Evolutionary conservation across 805 yeast genomes (phyloP).

Genomic region (Suhomyces prunicola): DNA sequence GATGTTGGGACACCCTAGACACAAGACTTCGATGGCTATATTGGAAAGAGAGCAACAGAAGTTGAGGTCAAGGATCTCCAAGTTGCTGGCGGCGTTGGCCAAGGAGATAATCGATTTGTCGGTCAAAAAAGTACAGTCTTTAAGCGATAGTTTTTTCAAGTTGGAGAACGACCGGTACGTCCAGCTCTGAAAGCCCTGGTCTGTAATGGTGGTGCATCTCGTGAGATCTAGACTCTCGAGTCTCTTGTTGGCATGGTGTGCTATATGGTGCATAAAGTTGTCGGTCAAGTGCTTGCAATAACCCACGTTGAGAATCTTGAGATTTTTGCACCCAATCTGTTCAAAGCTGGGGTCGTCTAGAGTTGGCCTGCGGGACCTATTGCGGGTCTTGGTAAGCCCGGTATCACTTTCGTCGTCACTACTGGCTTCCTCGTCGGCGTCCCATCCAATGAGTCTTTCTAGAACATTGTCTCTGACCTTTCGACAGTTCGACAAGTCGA

Average conservation of each 20-base stretch:
- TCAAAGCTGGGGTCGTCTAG: conserved; percentile 6
- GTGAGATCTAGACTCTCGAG: conserved; percentile 60
- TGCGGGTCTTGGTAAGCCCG: background rate
- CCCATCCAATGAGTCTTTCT: conserved; percentile 64
- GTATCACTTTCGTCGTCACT: conserved; percentile 3
- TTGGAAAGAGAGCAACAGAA: conserved; percentile 78
- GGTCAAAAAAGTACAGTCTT: conserved; percentile 72
- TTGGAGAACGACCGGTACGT: conserved; percentile 52
- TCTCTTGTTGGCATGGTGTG: conserved; percentile 54
- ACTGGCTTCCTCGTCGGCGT: conserved; percentile 5
- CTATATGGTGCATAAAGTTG: conserved; percentile 59
- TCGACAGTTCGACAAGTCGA: conserved; percentile 70
- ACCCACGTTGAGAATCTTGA: conserved; percentile 56
- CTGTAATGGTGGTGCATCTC: conserved; percentile 76
- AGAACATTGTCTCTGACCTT: conserved; percentile 70
- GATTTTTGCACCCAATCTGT: conserved; percentile 54
- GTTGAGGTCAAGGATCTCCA: conserved; percentile 57
- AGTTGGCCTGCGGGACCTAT: conserved; percentile 5
- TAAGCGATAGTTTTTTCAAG: conserved; percentile 50
- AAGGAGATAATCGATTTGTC: conserved; percentile 62
- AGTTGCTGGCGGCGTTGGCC: conserved; percentile 57
- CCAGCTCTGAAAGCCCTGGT: conserved; percentile 70
- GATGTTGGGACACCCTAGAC: conserved; percentile 62
- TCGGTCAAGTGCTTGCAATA: conserved; percentile 78
- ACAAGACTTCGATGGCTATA: conserved; percentile 60